Percentiles rank a stretch among this genome's conserved stretches.
These are phyloP conservation scores for Psilocybe subaeruginosa DNA, from an alignment of 768 basidiomycete genomes.

Conservation along the genomic window DNA sequence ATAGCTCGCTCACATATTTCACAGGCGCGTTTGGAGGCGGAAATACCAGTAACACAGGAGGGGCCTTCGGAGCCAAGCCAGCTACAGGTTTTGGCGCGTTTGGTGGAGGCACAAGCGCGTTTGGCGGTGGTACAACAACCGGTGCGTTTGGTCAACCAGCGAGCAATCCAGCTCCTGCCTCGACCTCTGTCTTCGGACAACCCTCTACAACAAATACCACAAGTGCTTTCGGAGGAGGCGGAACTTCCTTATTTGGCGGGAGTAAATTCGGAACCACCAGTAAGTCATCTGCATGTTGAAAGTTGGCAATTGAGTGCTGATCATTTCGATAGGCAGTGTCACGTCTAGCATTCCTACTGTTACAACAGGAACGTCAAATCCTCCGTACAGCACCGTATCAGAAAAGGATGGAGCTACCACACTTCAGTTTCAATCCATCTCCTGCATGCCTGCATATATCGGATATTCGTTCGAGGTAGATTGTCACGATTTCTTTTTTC, in stretches of 20 bases:
- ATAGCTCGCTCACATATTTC: conserved; percentile 19
- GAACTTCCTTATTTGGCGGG: conserved; percentile 21
- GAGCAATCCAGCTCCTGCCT: conserved; percentile 25
- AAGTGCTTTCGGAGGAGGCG: conserved; percentile 36
- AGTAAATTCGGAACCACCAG: conserved; percentile 46
- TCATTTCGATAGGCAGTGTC: conserved; percentile 13
- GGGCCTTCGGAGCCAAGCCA: conserved; percentile 72
- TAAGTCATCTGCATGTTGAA: conserved; percentile 6
- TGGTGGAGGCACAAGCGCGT: conserved; percentile 58
- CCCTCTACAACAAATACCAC: conserved; percentile 33
- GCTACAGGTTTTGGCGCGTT: conserved; percentile 79
- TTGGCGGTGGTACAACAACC: conserved; percentile 49
- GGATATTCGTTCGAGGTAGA: conserved; percentile 78
- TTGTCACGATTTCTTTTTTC: conserved; percentile 13
- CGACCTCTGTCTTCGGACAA: conserved; percentile 45
- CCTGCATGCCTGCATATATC: conserved; percentile 77
- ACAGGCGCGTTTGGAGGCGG: conserved; percentile 50
- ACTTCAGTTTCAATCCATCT: conserved; percentile 81
- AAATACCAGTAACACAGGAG: conserved; percentile 38
- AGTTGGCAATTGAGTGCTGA: not conserved
- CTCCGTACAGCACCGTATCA: conserved; percentile 48
- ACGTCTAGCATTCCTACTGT: conserved; percentile 47
- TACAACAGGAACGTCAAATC: conserved; percentile 59
- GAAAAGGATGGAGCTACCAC: conserved; percentile 68
- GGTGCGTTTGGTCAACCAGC: conserved; percentile 44